These are phyloP conservation scores for Fusarium sp. DNA, from an alignment of 2,329 filamentous ascomycete genomes.

Conservation along the genomic window DNA sequence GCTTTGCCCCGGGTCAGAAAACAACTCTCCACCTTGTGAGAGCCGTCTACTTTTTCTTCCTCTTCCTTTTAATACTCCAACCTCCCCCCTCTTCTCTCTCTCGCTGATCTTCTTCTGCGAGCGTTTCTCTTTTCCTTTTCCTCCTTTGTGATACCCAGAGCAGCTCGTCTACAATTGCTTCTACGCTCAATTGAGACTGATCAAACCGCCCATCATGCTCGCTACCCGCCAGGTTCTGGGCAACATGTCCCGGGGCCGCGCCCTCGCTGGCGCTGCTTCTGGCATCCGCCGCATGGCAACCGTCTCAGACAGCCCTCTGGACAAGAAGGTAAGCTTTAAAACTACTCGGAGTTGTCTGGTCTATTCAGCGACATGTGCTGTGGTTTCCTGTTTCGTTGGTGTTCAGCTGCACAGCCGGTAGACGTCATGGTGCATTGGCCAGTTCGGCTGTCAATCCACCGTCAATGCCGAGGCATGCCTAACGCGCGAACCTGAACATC, in stretches of 20 bases:
- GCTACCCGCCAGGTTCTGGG: conserved; percentile 77
- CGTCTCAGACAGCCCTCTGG: conserved; percentile 84
- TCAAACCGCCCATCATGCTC: conserved; percentile 66
- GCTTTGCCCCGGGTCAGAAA: conserved; percentile 39
- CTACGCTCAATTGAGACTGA: conserved; percentile 37
- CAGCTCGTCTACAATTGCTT: conserved; percentile 39
- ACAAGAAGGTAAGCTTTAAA: conserved; percentile 77
- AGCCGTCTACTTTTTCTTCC: conserved; percentile 31
- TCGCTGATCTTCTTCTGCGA: conserved; percentile 35
- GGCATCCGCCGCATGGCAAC: conserved; percentile 82
- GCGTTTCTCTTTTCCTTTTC: conserved; percentile 36
- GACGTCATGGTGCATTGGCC: conserved; percentile 30
- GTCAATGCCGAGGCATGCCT: conserved; percentile 8
- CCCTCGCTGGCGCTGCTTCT: conserved; percentile 65
- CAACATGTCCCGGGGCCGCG: conserved; percentile 70
- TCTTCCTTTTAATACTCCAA: conserved; percentile 46
- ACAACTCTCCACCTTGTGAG: conserved; percentile 44
- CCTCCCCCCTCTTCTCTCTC: conserved; percentile 36
- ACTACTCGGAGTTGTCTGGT: not conserved
- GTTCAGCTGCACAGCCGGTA: not conserved
- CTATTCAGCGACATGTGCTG: not conserved
- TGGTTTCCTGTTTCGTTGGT: not conserved
- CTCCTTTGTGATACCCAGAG: conserved; percentile 43
- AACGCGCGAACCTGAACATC: not conserved
- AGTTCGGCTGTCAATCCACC: conserved; percentile 16